Evolutionary conservation across 257 asterid species (phyloP), one percentile per base, ranked within the genome.

Genomic region (Solanum microdontum): DNA sequence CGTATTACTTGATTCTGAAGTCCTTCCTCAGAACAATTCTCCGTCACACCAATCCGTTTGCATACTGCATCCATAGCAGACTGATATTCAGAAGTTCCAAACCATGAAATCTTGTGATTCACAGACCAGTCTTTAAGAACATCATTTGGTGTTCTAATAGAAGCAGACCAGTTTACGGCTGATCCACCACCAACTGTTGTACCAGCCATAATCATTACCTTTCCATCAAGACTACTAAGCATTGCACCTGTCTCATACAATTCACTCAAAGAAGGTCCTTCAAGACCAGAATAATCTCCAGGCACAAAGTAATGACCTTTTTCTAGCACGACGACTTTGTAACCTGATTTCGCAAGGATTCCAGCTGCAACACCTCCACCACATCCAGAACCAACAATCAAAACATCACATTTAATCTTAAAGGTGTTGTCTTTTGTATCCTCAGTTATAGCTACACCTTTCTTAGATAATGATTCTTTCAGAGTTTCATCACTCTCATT

Each of bases 281-380:
- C 99, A 2, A 97, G 92, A 39, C 98, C 97, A 3, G 98, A 97
- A 73, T 95, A 97, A 89, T 97, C 98, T 89, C 91, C 90, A 0
- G 94, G 84, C 51, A 91, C 95, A 88, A 97, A 97, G 93, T 94
- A 94, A 74, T 93, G 88, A 15, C 99, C 99, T 89, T 97, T 97
- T 91, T 95, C 98, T 17, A 97, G 95, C 73, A 97, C 89, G 15
- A 97, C 76, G 11, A 97, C 98, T 89, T 93, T 97, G 40, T 90
- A 91, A 4, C 98, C 98, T 1, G 98, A 91, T 74, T 92, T 91
- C 26, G 98, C 96, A 24, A 97, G 98, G 11, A 94, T 86, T 3
- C 96, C 94, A 4, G 98, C 98, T 2, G 98, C 97, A 23, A 97
- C 98, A 0, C 97, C 98, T 55, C 99, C 99, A 1, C 98, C 99